Conservation (phyloP, 805 yeast species). For the Henningerozyma blattae region DNA sequence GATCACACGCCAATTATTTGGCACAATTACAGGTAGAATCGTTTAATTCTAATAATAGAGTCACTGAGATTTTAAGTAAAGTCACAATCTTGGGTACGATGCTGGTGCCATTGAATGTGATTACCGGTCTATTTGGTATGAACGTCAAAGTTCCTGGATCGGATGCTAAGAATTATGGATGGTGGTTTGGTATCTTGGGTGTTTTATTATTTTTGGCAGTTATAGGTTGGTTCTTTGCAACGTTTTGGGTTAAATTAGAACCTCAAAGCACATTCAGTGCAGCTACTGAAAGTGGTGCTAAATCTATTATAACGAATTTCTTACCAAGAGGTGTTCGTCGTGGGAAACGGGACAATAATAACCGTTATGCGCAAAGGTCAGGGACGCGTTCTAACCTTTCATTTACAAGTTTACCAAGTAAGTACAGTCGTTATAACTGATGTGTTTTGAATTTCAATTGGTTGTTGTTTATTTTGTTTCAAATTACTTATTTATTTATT, state of each 20-base stretch:
- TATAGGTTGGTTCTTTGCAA: conserved; percentile 30
- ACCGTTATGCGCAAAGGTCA: neutral
- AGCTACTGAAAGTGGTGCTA: conserved; percentile 23
- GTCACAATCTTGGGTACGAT: conserved; percentile 87
- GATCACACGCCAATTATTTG: conserved; percentile 84
- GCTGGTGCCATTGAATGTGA: conserved; percentile 76
- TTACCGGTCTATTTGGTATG: conserved; percentile 94
- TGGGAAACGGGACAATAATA: conserved; percentile 2
- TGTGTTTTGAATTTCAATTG: too few relatives aligned
- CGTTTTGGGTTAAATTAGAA: conserved; percentile 26
- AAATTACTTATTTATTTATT: too few relatives aligned
- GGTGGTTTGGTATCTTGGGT: conserved; percentile 64
- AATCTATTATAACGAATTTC: conserved; percentile 23
- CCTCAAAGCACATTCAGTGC: conserved; percentile 25
- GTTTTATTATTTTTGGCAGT: conserved; percentile 33
- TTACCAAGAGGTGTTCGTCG: conserved; percentile 8
- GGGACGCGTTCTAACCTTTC: conserved; percentile 3
- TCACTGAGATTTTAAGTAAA: conserved; percentile 77
- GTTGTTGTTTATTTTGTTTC: too few relatives aligned
- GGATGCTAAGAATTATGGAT: conserved; percentile 29
- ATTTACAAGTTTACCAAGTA: conserved; percentile 12
- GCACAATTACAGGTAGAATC: conserved; percentile 93
- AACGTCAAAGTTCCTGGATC: conserved; percentile 81
- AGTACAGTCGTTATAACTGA: conserved; percentile 11
- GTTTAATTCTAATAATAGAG: conserved; percentile 72